Base-by-base conservation (phyloP, 495 filamentous ascomycete genomes). In the Bacidia gigantensis region DNA sequence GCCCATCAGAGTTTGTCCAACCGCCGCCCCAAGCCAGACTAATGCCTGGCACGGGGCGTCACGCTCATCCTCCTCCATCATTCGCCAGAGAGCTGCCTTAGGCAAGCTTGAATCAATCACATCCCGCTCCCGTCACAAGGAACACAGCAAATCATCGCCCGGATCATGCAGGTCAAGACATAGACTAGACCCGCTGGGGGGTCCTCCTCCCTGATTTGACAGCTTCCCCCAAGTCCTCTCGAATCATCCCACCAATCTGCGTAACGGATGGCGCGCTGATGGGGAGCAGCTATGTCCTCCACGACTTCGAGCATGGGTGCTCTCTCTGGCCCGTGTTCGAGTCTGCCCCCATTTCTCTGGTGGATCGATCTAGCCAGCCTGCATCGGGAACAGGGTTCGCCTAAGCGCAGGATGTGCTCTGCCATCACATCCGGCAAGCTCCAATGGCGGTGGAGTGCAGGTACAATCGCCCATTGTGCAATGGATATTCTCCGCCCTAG, bases 401-500 rank as follows among this genome's bases (percentile, higher is more conserved):
- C 12, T n/a, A 17, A 44, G 41, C 41, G 41, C 41, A 44, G 41
- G 9, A 44, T 44, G 41, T 44, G 41, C 41, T 9, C 42, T 24
- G 11, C 32, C 23, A 38, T 56, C 54, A 56, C 54, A 56, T 43
- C 39, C 5, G 25, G 29, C 50, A 48, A 56, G 55, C 55, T 50
- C 50, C 55, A 56, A 56, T 56, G 17, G 12, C 26, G 22, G 18
- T 42, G 49, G 41, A 46, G 39, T 32, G 20, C 24, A 3, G n/a
- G 35, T 25, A 25, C 40, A 25, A 52, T 21, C 39, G 29, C 50
- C 25, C 20, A 41, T 56, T 17, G 18, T 24, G 44, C 53, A 26
- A 39, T 43, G 46, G 32, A 23, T 26, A 53, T 24, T 38, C 44
- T 20, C 35, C 46, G 26, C 26, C 2, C 42, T 23, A 45, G 51